phyloP scores from a whole-genome alignment of 495 filamentous ascomycete species.

The Tuber microsphaerosporum region DNA sequence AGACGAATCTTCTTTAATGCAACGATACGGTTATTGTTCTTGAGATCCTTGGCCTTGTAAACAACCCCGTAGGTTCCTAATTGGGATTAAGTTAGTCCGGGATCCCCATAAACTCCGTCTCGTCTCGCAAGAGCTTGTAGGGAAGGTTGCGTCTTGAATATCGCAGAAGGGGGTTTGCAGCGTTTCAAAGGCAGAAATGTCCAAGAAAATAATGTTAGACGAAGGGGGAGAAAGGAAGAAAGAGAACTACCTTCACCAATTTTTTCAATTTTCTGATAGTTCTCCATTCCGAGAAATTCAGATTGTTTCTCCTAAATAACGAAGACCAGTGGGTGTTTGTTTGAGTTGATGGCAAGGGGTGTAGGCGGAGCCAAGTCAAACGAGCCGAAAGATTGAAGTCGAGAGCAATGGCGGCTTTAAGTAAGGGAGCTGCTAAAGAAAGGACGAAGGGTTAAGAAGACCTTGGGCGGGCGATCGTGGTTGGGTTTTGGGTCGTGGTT shows the following conservation, averaged over 20 bases:
- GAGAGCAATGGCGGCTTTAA: neutral
- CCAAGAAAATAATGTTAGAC: neutral
- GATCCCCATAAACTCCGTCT: neutral
- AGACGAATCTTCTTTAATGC: constrained; percentile 98
- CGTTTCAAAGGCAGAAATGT: neutral
- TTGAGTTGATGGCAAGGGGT: neutral
- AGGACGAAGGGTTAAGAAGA: neutral
- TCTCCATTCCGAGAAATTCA: constrained; percentile 63
- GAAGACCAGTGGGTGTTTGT: neutral
- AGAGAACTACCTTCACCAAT: constrained; percentile 80
- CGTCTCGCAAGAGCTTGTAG: neutral
- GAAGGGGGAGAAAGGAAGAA: constrained; percentile 16
- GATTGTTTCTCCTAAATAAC: neutral
- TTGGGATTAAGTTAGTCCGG: neutral
- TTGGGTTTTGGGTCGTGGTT: neutral
- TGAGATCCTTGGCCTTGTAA: constrained; percentile 82
- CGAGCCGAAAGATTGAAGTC: neutral
- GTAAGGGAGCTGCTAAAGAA: neutral
- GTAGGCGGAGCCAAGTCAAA: neutral
- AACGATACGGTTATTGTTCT: constrained; percentile 70
- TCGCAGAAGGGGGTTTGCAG: neutral
- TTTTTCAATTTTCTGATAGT: constrained; percentile 99
- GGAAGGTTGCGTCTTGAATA: neutral
- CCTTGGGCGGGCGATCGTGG: neutral
- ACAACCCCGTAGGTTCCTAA: constrained; percentile 86